Conservation (phyloP, 2,329 filamentous ascomycete genomes). For the Scedosporium minutisporum region DNA sequence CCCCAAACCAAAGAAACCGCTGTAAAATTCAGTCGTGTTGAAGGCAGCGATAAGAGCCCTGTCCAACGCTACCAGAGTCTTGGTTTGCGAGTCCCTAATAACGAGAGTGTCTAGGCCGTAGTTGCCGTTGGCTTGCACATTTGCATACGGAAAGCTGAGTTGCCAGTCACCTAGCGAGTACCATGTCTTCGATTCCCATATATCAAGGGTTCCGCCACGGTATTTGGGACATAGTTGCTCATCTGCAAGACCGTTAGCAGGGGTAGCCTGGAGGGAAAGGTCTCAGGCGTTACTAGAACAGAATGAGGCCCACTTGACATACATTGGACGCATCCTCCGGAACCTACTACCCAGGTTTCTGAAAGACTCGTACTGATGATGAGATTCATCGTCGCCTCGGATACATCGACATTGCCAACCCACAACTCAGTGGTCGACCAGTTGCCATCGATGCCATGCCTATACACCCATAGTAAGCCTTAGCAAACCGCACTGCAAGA, state of each 20-base stretch:
- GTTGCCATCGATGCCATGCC: constrained; percentile 56
- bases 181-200: constrained; percentile 47
- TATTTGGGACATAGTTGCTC: constrained; percentile 42
- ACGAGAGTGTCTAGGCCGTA: constrained; percentile 49
- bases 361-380: constrained; percentile 57
- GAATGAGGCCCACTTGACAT: constrained; percentile 17
- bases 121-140: constrained; percentile 49
- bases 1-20: constrained; percentile 48
- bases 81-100: constrained; percentile 27
- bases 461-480: constrained; percentile 16
- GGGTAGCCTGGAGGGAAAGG: constrained; percentile 1
- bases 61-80: constrained; percentile 30
- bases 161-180: constrained; percentile 48
- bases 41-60: constrained; percentile 39
- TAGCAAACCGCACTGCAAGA: neutral
- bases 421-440: constrained; percentile 63
- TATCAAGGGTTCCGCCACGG: constrained; percentile 51
- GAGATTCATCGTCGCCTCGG: constrained; percentile 26
- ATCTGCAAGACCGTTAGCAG: constrained; percentile 19
- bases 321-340: constrained; percentile 44
- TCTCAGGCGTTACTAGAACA: neutral
- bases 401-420: constrained; percentile 33
- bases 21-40: constrained; percentile 45
- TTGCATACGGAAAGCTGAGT: constrained; percentile 50
- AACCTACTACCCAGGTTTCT: constrained; percentile 60